A percentile compares a stretch with the other conserved stretches of the same genome.
Evolutionary conservation across 2,329 filamentous ascomycete species (phyloP).

Genomic region (Pseudocercospora macadamiae): DNA sequence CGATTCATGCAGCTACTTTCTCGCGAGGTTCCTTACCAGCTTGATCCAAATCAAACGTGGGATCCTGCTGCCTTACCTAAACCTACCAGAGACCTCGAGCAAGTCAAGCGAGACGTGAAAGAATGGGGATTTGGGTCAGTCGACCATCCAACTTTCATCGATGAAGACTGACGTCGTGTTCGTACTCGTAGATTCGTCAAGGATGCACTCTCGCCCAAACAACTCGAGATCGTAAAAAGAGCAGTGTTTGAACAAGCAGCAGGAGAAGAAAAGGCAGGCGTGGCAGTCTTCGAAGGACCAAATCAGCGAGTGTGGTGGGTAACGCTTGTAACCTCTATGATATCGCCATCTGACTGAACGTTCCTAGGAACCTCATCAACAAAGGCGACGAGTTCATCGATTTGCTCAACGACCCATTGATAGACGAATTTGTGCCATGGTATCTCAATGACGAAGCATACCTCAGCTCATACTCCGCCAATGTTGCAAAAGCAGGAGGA

Average conservation of each 20-base stretch:
- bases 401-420: constrained; percentile 1
- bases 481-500: not conserved
- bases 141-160: no score
- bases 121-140: constrained; percentile 6
- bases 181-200: not conserved
- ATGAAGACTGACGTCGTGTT: no score
- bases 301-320: not conserved
- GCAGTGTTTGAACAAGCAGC: constrained; percentile 1
- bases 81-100: constrained; percentile 2
- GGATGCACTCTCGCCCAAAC: not conserved
- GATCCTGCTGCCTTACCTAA: not conserved
- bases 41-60: constrained; percentile 1
- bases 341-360: not conserved
- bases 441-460: not conserved
- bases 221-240: not conserved
- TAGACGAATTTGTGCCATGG: not conserved
- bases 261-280: constrained; percentile 3
- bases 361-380: constrained; percentile 4
- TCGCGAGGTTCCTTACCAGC: not conserved
- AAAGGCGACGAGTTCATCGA: constrained; percentile 6
- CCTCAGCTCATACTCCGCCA: not conserved
- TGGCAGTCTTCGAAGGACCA: not conserved
- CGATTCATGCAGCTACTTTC: constrained; percentile 1
- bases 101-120: constrained; percentile 4
- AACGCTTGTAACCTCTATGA: not conserved